Evolutionary conservation across 2,329 filamentous ascomycete species (phyloP).

Genomic region (Alternaria ethzedia): DNA sequence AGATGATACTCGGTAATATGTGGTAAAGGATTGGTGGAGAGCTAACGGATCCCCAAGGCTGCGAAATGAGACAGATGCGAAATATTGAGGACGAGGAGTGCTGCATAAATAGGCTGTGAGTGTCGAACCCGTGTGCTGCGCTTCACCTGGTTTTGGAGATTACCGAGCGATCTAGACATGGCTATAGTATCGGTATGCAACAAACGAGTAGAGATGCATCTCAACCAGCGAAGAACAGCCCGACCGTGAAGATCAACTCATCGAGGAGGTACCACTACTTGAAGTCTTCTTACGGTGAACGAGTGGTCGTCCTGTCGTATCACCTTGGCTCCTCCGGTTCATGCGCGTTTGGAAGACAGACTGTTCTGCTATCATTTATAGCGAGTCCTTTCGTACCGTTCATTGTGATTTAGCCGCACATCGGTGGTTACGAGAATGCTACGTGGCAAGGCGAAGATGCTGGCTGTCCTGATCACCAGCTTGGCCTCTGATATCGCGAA

Average conservation of each 20-base stretch:
- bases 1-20: neutral
- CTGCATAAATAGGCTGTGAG: neutral
- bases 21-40: neutral
- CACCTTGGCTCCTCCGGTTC: no score
- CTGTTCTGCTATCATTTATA: no score
- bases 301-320: neutral
- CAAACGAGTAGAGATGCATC: neutral
- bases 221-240: neutral
- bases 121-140: neutral
- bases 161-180: neutral
- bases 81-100: neutral
- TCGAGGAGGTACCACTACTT: neutral
- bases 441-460: no score
- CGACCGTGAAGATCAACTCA: neutral
- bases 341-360: no score
- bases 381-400: no score
- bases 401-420: no score
- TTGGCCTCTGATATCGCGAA: no score
- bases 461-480: no score
- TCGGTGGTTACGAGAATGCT: no score
- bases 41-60: neutral
- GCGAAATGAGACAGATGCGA: neutral
- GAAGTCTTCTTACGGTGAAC: neutral
- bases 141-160: neutral
- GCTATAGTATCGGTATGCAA: neutral